These are phyloP conservation scores for Suillus variegatus DNA, from an alignment of 768 basidiomycete genomes.

Conservation along the genomic window DNA sequence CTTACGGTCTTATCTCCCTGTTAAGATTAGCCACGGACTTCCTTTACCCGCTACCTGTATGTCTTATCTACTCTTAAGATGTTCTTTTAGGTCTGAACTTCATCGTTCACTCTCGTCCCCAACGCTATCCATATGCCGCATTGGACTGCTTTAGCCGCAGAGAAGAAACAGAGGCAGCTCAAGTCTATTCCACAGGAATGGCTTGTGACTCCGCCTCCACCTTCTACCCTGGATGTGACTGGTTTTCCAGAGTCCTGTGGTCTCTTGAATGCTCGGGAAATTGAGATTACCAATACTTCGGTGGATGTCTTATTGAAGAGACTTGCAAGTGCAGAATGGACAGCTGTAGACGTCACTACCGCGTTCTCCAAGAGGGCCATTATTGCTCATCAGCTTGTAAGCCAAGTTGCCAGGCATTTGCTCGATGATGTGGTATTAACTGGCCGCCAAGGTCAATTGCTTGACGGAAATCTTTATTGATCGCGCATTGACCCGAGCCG, in stretches of 20 bases:
- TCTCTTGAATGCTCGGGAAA: conserved; percentile 54
- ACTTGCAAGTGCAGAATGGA: conserved; percentile 55
- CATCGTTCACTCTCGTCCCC: too few species aligned
- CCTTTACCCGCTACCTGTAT: background rate
- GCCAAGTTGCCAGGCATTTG: conserved; percentile 16
- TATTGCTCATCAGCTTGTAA: conserved; percentile 75
- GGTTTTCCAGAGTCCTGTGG: conserved; percentile 56
- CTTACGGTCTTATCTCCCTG: background rate
- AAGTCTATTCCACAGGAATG: conserved; percentile 66
- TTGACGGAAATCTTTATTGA: conserved; percentile 85
- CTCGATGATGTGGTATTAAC: background rate
- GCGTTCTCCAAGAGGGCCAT: conserved; percentile 80
- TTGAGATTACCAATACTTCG: conserved; percentile 58
- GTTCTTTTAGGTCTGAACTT: background rate
- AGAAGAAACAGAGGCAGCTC: conserved; percentile 55
- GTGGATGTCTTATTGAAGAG: conserved; percentile 51
- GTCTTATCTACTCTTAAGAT: conserved; percentile 1
- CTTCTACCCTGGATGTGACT: conserved; percentile 52
- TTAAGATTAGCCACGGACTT: background rate
- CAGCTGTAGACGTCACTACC: conserved; percentile 65
- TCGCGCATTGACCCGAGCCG: conserved; percentile 62
- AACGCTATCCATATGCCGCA: too few species aligned
- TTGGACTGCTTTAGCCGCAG: conserved; percentile 56
- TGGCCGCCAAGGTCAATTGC: conserved; percentile 63
- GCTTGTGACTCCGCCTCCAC: conserved; percentile 51